Percentiles rank a stretch among this genome's conserved stretches.
Evolutionary conservation across 805 yeast species (phyloP).

Genomic region (Metschnikowia arizonensis): DNA sequence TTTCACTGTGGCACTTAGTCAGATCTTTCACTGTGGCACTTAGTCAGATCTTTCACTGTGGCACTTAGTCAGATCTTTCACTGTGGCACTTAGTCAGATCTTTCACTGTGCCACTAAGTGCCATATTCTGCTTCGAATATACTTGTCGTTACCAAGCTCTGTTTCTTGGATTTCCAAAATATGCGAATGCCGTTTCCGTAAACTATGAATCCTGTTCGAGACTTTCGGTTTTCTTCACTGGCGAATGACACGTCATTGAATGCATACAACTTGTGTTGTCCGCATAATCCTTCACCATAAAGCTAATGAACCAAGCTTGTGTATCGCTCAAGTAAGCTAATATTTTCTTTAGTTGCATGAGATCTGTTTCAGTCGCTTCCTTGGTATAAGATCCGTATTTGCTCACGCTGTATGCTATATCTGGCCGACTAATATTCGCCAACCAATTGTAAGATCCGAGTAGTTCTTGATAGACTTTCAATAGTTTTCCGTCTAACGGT

Average conservation of each 20-base stretch:
- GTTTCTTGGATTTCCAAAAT: conserved; percentile 3
- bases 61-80: neutral
- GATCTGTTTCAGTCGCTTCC: neutral
- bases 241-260: conserved; percentile 7
- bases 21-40: neutral
- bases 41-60: neutral
- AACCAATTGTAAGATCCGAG: too few relatives aligned
- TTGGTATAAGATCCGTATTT: neutral
- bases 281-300: neutral
- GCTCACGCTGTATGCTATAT: neutral
- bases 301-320: neutral
- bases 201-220: neutral
- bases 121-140: neutral
- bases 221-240: conserved; percentile 2
- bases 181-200: neutral
- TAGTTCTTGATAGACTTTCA: too few relatives aligned
- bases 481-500: too few relatives aligned
- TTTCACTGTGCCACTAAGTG: neutral
- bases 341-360: neutral
- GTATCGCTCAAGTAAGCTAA: neutral
- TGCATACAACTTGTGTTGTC: neutral
- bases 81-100: neutral
- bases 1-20: neutral
- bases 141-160: conserved; percentile 4
- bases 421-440: neutral